A percentile compares a stretch with the other conserved stretches of the same genome.
Conservation (phyloP, 2,329 filamentous ascomycete genomes). For the Aschersonia sp. region DNA sequence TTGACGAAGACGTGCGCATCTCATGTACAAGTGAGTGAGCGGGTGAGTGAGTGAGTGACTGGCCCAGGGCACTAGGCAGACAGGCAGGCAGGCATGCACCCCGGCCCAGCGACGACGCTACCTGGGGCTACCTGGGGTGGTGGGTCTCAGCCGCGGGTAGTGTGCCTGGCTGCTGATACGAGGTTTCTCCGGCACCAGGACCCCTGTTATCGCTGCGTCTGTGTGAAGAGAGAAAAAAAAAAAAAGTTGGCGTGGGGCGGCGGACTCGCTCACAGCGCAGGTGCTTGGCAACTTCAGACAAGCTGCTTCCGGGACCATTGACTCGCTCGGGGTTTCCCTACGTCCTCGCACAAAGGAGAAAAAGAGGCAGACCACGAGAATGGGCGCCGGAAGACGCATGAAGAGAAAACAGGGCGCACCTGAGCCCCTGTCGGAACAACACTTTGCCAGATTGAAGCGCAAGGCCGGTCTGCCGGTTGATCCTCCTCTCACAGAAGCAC, state of each 20-base stretch:
- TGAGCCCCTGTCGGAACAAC: conserved; percentile 64
- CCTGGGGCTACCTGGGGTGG: no score
- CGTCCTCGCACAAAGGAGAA: conserved; percentile 3
- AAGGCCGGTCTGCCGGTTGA: conserved; percentile 58
- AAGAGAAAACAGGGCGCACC: conserved; percentile 80
- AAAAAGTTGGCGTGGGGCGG: conserved; percentile 26
- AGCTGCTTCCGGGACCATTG: not conserved
- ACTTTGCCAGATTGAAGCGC: conserved; percentile 68
- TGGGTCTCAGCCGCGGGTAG: no score
- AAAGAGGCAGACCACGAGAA: conserved; percentile 27
- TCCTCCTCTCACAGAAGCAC: conserved; percentile 37
- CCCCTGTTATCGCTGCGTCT: conserved; percentile 9
- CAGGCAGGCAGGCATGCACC: no score
- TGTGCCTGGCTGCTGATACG: conserved; percentile 11
- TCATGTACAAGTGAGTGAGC: not conserved
- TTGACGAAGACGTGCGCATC: not conserved
- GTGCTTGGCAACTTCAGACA: not conserved
- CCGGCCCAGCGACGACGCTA: no score
- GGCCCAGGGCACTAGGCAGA: no score
- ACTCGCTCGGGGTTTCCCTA: not conserved
- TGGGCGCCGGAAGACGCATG: conserved; percentile 87
- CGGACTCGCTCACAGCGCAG: conserved; percentile 4
- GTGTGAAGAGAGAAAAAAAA: conserved; percentile 10
- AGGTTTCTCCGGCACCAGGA: conserved; percentile 17
- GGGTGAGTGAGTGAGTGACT: no score